Base-by-base conservation (phyloP, 2,329 filamentous ascomycete species). In the Scedosporium apiospermum region DNA sequence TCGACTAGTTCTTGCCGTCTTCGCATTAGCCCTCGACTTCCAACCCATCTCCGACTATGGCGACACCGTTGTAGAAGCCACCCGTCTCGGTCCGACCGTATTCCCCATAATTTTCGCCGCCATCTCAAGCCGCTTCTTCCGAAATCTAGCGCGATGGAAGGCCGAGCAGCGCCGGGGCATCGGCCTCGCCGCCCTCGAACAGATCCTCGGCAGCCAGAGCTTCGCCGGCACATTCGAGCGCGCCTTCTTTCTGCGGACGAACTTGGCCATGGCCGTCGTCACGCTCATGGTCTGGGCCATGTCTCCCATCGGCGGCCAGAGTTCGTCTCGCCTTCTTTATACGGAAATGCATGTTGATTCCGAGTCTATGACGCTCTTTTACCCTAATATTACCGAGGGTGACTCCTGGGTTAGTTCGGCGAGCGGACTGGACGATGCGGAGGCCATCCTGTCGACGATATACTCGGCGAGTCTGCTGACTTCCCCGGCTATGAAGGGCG, bases 201-300 rank as follows among this genome's bases (percentile, higher is more conserved):
- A 62, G 21, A 62, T 60, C 12, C 9, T 64, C 27, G 63, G 63
- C 10, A 64, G 63, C 30, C 60, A 59, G 27, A 62, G 60, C 23
- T 62, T 64, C 26, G 63, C 60, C 1, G 60, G 60, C 27, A 58
- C 63, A 21, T 3, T 62, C 2, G 63, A 64, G 16, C 51, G 63
- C 1, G 7, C 62, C 0, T 27, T 62, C 14, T 9, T 57, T 3
- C 23, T 64, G 27, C 55, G 63, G 3, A 34, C 63, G 16, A 34
- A n/a, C 9, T 2, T 60, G 2, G 14, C 58, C 3, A 6, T 64
- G 21, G 63, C 60, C 18, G 12, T 14, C 34, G n/a, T 64, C 0
- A 64, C 62, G 3, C n/a, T 64, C 0, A 26, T 27, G 3, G 58
- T 55, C 1, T 64, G 63, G 63, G 38, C 42, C 12, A 41, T 64